Evolutionary conservation across 331 rosid species (phyloP), one percentile per base, ranked within the genome.

Genomic region (Telfairia occidentalis): DNA sequence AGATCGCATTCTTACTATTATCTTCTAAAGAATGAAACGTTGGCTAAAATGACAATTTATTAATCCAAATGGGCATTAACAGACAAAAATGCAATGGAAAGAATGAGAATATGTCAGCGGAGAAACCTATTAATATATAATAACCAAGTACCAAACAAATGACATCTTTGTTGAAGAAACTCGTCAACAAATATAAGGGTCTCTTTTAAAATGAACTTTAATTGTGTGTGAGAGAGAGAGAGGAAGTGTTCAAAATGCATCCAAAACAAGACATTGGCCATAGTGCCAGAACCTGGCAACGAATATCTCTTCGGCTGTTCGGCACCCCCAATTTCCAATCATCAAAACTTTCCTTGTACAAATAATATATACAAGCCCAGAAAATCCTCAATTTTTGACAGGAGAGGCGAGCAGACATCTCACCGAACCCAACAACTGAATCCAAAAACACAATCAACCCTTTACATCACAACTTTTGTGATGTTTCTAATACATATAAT

Each of bases 361-460:
- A 29, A 71, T 30, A 46, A 46, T 71, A 71, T 74, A 55, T 74
- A 74, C 78, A 74, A 42, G 32, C 38, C 38, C 65, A 55, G 34
- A 55, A 74, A 74, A 55, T 37, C 16, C 26, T 45, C 49, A 37
- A 34, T 66, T 73, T 21, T 55, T 19, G 7, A 69, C 32, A 28
- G 55, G 10, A 19, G 7, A 21, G 26, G 21, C 5, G 45, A 43
- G 13, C 30, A 45, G 3, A 42, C 12, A 7, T 43, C 57, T 45
- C 74, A 3, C 57, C 35, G 40, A 70, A 70, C 57, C 74, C 74
- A 70, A 70, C 42, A 70, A 70, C 58, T 70, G 65, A 73, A 73
- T 50, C 65, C 77, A 42, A 73, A 70, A 46, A 52, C 63, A 18
- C 29, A 15, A 49, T 29, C 67, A 60, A 29, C 67, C 38, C 19